These are phyloP conservation scores for Mortierella sp. DNA, from an alignment of 371 early-diverging fungal species.

Conservation along the genomic window DNA sequence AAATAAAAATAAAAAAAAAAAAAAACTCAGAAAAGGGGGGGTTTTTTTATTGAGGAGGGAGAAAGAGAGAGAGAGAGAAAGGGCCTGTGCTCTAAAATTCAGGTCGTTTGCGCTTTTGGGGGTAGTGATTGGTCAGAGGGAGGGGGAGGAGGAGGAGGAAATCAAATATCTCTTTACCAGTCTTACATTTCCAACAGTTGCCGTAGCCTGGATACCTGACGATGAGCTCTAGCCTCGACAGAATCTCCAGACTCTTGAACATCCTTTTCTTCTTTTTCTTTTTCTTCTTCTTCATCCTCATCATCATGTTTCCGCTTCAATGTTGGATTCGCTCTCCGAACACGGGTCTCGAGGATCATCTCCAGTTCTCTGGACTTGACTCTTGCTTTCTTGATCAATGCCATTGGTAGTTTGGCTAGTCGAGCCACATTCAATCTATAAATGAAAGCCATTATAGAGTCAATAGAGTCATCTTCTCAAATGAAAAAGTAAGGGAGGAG, in stretches of 20 bases:
- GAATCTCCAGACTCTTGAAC: too few relatives aligned
- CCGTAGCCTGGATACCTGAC: too few relatives aligned
- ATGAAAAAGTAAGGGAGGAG: not conserved
- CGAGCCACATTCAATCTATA: conserved; percentile 83
- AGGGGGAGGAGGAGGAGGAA: too few relatives aligned
- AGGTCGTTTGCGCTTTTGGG: too few relatives aligned
- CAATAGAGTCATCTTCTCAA: not conserved
- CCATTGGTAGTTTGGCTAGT: conserved; percentile 74
- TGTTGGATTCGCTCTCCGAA: not conserved
- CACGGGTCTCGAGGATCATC: conserved; percentile 35
- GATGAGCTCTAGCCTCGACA: too few relatives aligned
- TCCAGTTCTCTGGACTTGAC: conserved; percentile 68
- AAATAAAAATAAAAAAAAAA: not conserved
- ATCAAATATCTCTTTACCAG: too few relatives aligned
- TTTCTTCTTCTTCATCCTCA: not conserved
- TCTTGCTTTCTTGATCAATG: conserved; percentile 65
- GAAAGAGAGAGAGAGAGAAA: too few relatives aligned
- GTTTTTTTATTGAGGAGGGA: not conserved
- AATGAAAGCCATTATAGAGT: conserved; percentile 6
- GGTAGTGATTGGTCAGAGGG: too few relatives aligned
- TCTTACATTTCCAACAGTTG: too few relatives aligned
- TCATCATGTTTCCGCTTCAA: not conserved
- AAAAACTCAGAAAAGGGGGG: not conserved
- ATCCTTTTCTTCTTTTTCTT: not conserved
- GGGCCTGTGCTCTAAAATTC: too few relatives aligned